Evolutionary conservation across 148 eudicot genomes (phyloP).

Genomic region (Simmondsia chinensis): DNA sequence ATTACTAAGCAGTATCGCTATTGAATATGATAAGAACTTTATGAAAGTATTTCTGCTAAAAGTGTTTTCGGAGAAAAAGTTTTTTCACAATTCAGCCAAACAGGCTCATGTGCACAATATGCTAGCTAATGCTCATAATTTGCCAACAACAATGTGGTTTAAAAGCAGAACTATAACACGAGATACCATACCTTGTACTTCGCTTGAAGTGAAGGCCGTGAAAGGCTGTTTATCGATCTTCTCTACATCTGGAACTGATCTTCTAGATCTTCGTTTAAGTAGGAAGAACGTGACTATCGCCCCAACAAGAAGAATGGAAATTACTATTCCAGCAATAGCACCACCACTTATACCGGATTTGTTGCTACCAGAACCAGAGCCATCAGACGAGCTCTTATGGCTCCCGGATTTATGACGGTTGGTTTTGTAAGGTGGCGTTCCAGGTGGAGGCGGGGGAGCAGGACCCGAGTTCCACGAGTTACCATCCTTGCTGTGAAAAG

Average conservation of each 20-base stretch:
- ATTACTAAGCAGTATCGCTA: too few relatives aligned
- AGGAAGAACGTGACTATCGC: constrained; percentile 62
- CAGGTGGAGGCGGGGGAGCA: constrained; percentile 98
- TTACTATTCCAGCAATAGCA: constrained; percentile 72
- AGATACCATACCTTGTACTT: constrained; percentile 35
- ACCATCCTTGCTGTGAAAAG: constrained; percentile 48
- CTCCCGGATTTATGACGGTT: constrained; percentile 31
- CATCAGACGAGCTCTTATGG: constrained; percentile 22
- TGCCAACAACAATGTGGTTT: not conserved
- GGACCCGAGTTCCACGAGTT: constrained; percentile 76
- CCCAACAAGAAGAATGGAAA: constrained; percentile 58
- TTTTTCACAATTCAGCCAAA: too few relatives aligned
- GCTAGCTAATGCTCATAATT: not conserved
- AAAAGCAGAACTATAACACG: not conserved
- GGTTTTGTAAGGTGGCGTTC: constrained; percentile 33
- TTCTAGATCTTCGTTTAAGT: constrained; percentile 63
- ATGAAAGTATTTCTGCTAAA: too few relatives aligned
- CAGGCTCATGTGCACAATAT: too few relatives aligned
- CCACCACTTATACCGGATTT: constrained; percentile 78
- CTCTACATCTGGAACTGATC: constrained; percentile 57
- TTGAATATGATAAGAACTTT: too few relatives aligned
- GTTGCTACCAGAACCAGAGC: constrained; percentile 24
- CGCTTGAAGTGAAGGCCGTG: constrained; percentile 16
- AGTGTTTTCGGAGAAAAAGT: too few relatives aligned
- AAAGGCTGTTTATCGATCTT: constrained; percentile 39